These are phyloP conservation scores for Trichoderma gracile DNA, from an alignment of 2,329 filamentous ascomycete species.

Conservation along the genomic window DNA sequence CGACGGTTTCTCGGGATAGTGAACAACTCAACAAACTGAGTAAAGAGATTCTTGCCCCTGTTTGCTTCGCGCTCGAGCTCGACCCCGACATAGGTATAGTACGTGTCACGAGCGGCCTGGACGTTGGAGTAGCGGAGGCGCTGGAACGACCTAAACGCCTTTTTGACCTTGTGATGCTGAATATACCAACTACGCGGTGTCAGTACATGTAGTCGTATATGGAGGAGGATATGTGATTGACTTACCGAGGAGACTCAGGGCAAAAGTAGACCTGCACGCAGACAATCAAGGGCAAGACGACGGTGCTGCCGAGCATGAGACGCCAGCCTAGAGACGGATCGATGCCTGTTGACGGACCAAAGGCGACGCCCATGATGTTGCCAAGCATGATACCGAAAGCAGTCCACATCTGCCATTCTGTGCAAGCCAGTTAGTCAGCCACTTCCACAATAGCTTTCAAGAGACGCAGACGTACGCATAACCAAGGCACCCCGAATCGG, in stretches of 20 bases:
- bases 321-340: slow-evolving; percentile 54
- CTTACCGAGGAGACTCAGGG: slow-evolving; percentile 56
- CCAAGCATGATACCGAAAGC: slow-evolving; percentile 48
- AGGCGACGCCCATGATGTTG: slow-evolving; percentile 54
- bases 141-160: slow-evolving; percentile 56
- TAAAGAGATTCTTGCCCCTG: slow-evolving; percentile 46
- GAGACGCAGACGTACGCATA: slow-evolving; percentile 50
- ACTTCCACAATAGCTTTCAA: neutral
- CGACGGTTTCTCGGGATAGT: slow-evolving; percentile 55
- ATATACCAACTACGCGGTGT: slow-evolving; percentile 51
- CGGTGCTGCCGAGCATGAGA: slow-evolving; percentile 62
- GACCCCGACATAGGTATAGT: slow-evolving; percentile 48
- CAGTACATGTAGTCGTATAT: neutral
- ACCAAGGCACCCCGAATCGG: slow-evolving; percentile 70
- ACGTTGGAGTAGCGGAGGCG: slow-evolving; percentile 55
- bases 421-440: neutral
- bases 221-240: neutral
- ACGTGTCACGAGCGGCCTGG: slow-evolving; percentile 60
- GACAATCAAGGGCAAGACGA: slow-evolving; percentile 53
- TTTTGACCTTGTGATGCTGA: slow-evolving; percentile 49
- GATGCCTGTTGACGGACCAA: slow-evolving; percentile 42
- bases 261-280: slow-evolving; percentile 61
- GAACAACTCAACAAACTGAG: slow-evolving; percentile 53
- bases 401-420: slow-evolving; percentile 30
- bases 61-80: slow-evolving; percentile 35